Conservation (phyloP, 495 filamentous ascomycete genomes). For the Platismatia glauca region DNA sequence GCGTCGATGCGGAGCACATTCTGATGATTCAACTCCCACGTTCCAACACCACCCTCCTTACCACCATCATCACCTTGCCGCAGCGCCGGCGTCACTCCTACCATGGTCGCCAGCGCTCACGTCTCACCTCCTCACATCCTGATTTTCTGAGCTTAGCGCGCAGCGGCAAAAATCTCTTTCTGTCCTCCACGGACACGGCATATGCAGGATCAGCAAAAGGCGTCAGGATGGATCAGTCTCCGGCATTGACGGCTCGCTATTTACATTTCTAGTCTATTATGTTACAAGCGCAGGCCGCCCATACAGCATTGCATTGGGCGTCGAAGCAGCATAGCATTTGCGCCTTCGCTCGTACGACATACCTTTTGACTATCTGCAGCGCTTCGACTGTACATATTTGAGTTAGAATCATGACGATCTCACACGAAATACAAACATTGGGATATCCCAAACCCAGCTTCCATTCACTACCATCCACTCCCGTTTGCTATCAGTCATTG, state of each 20-base stretch:
- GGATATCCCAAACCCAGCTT: not conserved
- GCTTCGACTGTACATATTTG: conserved; percentile 10
- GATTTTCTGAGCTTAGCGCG: not conserved
- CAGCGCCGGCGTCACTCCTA: not conserved
- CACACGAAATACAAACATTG: not conserved
- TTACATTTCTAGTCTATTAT: not conserved
- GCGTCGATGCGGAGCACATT: not conserved
- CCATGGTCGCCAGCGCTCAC: not conserved
- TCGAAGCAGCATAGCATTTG: conserved; percentile 8
- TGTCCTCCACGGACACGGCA: not conserved
- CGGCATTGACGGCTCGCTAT: conserved; percentile 1
- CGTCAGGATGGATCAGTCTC: not conserved
- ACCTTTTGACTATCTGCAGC: conserved; percentile 6
- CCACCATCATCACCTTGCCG: not conserved
- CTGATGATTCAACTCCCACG: not conserved
- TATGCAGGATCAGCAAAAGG: not conserved
- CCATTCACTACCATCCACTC: not conserved
- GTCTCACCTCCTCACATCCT: not conserved
- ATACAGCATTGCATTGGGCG: conserved; percentile 1
- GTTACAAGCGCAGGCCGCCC: conserved; percentile 6
- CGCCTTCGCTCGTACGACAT: not conserved
- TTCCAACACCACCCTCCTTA: not conserved
- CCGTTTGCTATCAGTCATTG: not conserved
- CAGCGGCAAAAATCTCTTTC: not conserved
- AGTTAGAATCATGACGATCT: not conserved